Evolutionary conservation across 1,284 basidiomycete genomes (phyloP).

Genomic region (Ganoderma resinaceum): DNA sequence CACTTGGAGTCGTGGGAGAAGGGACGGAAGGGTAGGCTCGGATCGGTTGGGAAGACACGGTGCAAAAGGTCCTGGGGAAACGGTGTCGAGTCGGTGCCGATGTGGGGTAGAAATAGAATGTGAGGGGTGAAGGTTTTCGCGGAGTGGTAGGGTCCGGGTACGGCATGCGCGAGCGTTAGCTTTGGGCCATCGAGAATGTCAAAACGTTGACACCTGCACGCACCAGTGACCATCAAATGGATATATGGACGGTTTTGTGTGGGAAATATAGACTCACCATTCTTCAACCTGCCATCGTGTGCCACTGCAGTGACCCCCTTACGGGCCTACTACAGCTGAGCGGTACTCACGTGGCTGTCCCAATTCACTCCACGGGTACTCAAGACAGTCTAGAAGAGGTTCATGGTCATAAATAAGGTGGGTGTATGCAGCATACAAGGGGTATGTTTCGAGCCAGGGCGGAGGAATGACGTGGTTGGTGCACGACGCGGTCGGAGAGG

Average conservation of each 20-base stretch:
- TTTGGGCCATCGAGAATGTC: background rate
- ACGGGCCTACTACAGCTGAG: too few relatives aligned
- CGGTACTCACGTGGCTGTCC: too few relatives aligned
- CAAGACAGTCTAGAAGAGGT: too few relatives aligned
- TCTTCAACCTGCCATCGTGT: too few relatives aligned
- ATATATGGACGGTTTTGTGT: background rate
- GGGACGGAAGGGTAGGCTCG: background rate
- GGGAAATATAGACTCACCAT: background rate
- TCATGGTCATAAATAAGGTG: too few relatives aligned
- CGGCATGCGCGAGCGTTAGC: constrained; percentile 16
- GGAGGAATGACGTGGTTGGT: too few relatives aligned
- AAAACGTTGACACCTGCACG: background rate
- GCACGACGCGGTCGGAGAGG: too few relatives aligned
- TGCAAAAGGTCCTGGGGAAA: background rate
- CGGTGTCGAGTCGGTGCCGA: background rate
- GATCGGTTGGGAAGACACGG: constrained; percentile 3
- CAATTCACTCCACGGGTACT: too few relatives aligned
- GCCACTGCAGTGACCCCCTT: too few relatives aligned
- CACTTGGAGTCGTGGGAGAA: constrained; percentile 25
- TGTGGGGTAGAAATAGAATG: constrained; percentile 25
- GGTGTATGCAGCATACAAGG: too few relatives aligned
- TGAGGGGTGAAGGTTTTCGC: constrained; percentile 23
- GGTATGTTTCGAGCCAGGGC: too few relatives aligned
- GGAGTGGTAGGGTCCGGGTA: constrained; percentile 17
- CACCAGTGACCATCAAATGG: background rate